Evolutionary conservation across 768 basidiomycete species (phyloP).

Genomic region (Macrolepiota albuminosa): DNA sequence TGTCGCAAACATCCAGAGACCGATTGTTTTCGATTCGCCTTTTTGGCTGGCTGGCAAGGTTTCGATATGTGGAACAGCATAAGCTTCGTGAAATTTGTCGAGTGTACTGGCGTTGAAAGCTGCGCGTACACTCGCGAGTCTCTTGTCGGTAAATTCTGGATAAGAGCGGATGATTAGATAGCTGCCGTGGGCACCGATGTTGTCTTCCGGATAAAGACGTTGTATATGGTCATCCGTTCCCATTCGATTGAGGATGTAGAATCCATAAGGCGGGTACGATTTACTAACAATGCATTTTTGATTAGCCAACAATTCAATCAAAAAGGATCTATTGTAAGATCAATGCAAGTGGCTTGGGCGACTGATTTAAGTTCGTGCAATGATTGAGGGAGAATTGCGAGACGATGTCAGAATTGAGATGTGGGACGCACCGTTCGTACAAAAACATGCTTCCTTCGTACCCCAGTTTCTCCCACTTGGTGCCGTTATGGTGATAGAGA

Average conservation of each 20-base stretch:
- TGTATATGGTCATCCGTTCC: slow-evolving; percentile 77
- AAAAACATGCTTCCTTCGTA: slow-evolving; percentile 89
- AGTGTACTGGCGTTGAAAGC: slow-evolving; percentile 25
- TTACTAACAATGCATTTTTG: slow-evolving; percentile 38
- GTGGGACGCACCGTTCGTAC: slow-evolving; percentile 64
- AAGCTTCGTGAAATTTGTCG: slow-evolving; percentile 48
- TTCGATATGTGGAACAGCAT: slow-evolving; percentile 41
- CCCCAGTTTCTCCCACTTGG: slow-evolving; percentile 80
- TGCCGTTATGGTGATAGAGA: slow-evolving; percentile 68
- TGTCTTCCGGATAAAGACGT: slow-evolving; percentile 74
- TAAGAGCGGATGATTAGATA: slow-evolving; percentile 74
- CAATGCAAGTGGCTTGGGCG: not conserved
- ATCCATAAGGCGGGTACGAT: slow-evolving; percentile 77
- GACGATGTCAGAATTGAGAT: not conserved
- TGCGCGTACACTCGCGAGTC: slow-evolving; percentile 35
- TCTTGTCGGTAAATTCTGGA: slow-evolving; percentile 56
- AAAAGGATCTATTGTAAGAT: not conserved
- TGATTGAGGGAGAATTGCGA: not conserved
- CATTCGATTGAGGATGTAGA: slow-evolving; percentile 80
- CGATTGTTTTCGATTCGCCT: slow-evolving; percentile 54
- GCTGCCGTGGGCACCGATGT: slow-evolving; percentile 53
- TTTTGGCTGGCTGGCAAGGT: slow-evolving; percentile 43
- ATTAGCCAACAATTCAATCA: slow-evolving; percentile 1
- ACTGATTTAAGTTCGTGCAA: not conserved
- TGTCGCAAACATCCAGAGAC: slow-evolving; percentile 72